A percentile compares a stretch with the other conserved stretches of the same genome.
Evolutionary conservation across 768 basidiomycete species (phyloP).

Genomic region (Tylopilus vinaceipallidus): DNA sequence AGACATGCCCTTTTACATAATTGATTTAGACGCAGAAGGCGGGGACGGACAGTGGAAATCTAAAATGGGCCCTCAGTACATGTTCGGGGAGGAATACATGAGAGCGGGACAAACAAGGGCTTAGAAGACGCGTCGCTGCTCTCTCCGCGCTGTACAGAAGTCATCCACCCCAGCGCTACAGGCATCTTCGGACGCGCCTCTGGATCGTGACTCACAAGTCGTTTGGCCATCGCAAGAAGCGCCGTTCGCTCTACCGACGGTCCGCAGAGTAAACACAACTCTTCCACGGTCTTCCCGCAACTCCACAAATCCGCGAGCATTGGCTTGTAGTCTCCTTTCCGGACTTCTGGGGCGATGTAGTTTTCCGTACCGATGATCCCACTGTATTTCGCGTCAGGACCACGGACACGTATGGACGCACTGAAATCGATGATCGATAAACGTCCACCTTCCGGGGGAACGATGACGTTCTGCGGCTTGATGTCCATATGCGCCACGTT

Average conservation of each 20-base stretch:
- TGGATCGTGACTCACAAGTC: not conserved
- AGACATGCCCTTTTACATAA: too few species aligned
- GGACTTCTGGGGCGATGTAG: slow-evolving; percentile 1
- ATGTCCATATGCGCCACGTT: slow-evolving; percentile 16
- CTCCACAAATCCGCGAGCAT: slow-evolving; percentile 5
- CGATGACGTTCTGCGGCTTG: slow-evolving; percentile 3
- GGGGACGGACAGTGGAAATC: too few species aligned
- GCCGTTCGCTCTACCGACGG: not conserved
- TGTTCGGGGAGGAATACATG: too few species aligned
- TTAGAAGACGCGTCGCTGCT: too few species aligned
- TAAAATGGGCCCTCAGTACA: too few species aligned
- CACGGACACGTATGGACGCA: not conserved
- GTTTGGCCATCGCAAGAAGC: not conserved
- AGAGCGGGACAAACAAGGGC: too few species aligned
- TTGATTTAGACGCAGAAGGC: too few species aligned
- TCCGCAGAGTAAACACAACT: not conserved
- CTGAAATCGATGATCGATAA: not conserved
- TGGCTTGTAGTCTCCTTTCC: not conserved
- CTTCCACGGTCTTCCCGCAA: not conserved
- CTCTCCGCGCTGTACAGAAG: too few species aligned
- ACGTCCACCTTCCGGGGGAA: not conserved
- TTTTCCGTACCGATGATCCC: not conserved
- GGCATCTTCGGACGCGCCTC: not conserved
- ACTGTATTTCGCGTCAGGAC: not conserved
- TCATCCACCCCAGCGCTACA: not conserved